Conservation (phyloP, 208 protist genomes). For the Trypanosomatidae sp. region DNA sequence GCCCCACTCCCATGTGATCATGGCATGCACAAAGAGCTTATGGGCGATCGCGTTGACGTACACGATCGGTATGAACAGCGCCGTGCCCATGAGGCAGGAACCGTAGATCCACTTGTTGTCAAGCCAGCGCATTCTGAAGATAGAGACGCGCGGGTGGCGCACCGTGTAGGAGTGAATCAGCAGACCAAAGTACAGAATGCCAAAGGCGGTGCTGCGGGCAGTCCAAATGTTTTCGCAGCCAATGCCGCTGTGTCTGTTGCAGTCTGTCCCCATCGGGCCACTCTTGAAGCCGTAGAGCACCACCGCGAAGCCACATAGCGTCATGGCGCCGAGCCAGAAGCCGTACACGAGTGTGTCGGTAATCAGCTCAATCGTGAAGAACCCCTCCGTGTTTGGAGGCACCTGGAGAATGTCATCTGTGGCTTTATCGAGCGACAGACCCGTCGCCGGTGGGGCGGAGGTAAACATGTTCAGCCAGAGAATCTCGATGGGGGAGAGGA, state of each 20-base stretch:
- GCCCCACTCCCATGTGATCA: constrained; percentile 88
- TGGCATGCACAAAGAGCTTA: constrained; percentile 74
- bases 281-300: constrained; percentile 66
- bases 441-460: constrained; percentile 70
- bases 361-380: constrained; percentile 88
- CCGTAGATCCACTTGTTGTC: constrained; percentile 87
- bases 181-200: constrained; percentile 83
- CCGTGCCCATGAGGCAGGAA: constrained; percentile 45
- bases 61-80: constrained; percentile 76
- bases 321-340: constrained; percentile 66
- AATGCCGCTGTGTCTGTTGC: constrained; percentile 48
- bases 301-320: constrained; percentile 66
- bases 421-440: constrained; percentile 75
- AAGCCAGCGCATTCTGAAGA: constrained; percentile 86
- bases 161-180: constrained; percentile 92
- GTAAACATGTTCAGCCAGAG: constrained; percentile 93
- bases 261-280: constrained; percentile 55
- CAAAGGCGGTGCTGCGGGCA: constrained; percentile 80
- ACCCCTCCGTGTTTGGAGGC: constrained; percentile 67
- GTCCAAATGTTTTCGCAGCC: constrained; percentile 72
- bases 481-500: constrained; percentile 92
- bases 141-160: constrained; percentile 67
- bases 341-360: constrained; percentile 83
- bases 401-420: constrained; percentile 79
- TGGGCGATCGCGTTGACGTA: constrained; percentile 76